Evolutionary conservation across 176 grass and related monocot species (phyloP).

Genomic region (Coix lacrymajobi): DNA sequence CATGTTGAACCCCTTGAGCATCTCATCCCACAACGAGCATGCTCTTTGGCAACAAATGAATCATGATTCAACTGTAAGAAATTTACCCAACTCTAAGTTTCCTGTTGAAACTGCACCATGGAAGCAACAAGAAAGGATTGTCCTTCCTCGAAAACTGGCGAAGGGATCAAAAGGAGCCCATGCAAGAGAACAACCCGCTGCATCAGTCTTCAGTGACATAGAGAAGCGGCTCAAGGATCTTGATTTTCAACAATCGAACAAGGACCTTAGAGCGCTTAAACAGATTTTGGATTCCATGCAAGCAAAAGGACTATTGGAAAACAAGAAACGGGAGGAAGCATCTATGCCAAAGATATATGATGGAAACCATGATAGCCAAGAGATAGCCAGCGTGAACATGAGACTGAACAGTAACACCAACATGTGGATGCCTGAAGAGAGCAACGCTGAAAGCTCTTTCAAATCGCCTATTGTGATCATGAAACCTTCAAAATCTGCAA

Average conservation of each 20-base stretch:
- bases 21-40: slow-evolving; percentile 28
- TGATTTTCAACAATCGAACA: slow-evolving; percentile 82
- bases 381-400: slow-evolving; percentile 5
- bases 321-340: slow-evolving; percentile 46
- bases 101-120: slow-evolving; percentile 73
- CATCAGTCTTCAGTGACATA: slow-evolving; percentile 82
- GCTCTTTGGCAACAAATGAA: slow-evolving; percentile 35
- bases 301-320: slow-evolving; percentile 81
- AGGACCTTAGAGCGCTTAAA: slow-evolving; percentile 80
- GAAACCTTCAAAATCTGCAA: slow-evolving; percentile 73
- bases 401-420: slow-evolving; percentile 21
- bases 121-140: slow-evolving; percentile 77
- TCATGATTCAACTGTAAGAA: slow-evolving; percentile 42
- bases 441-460: slow-evolving; percentile 32
- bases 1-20: slow-evolving; percentile 24
- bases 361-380: slow-evolving; percentile 23
- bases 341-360: slow-evolving; percentile 34
- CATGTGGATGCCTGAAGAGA: slow-evolving; percentile 27
- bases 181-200: slow-evolving; percentile 50
- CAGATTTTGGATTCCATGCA: slow-evolving; percentile 89
- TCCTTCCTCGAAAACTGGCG: slow-evolving; percentile 53
- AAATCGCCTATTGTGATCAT: slow-evolving; percentile 94
- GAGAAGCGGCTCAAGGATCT: slow-evolving; percentile 86
- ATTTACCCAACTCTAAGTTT: slow-evolving; percentile 54
- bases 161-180: slow-evolving; percentile 39